phyloP scores from a whole-genome alignment of 495 filamentous ascomycete genomes.

The Aspergillus conjunctus region DNA sequence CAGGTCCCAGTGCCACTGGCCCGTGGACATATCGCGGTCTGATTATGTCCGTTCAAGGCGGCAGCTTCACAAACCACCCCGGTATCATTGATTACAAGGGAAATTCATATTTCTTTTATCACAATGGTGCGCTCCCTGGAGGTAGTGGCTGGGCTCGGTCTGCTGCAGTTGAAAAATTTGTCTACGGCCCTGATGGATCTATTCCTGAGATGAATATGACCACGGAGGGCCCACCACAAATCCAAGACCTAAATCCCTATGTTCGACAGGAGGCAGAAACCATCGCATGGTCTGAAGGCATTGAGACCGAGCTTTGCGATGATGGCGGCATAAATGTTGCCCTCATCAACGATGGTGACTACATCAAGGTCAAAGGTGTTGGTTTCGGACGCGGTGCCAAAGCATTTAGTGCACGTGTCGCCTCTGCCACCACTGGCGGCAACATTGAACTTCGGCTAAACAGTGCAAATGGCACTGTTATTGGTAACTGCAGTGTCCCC shows the following conservation, averaged over 20 bases:
- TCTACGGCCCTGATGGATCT: conserved; percentile 30
- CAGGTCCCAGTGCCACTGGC: conserved; percentile 27
- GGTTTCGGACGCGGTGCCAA: conserved; percentile 18
- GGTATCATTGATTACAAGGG: conserved; percentile 33
- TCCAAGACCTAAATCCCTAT: conserved; percentile 20
- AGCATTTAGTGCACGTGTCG: conserved; percentile 17
- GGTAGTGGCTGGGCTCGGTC: conserved; percentile 31
- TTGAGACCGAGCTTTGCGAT: conserved; percentile 22
- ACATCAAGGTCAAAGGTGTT: conserved; percentile 28
- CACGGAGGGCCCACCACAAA: conserved; percentile 17
- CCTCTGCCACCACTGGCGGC: conserved; percentile 18
- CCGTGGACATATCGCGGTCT: conserved; percentile 35
- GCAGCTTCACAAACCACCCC: conserved; percentile 33
- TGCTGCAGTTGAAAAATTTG: conserved; percentile 29
- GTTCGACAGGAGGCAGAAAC: conserved; percentile 24
- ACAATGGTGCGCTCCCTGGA: conserved; percentile 34
- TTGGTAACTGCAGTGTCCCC: conserved; percentile 17
- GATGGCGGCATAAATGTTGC: conserved; percentile 24
- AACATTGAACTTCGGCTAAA: conserved; percentile 21
- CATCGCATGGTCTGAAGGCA: conserved; percentile 21
- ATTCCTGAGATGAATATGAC: conserved; percentile 35
- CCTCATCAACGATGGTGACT: conserved; percentile 24
- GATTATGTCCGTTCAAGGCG: conserved; percentile 31
- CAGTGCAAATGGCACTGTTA: conserved; percentile 12
- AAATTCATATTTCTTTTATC: conserved; percentile 36